These are phyloP conservation scores for Huiozyma naganishii DNA, from an alignment of 805 yeast genomes.

Conservation along the genomic window DNA sequence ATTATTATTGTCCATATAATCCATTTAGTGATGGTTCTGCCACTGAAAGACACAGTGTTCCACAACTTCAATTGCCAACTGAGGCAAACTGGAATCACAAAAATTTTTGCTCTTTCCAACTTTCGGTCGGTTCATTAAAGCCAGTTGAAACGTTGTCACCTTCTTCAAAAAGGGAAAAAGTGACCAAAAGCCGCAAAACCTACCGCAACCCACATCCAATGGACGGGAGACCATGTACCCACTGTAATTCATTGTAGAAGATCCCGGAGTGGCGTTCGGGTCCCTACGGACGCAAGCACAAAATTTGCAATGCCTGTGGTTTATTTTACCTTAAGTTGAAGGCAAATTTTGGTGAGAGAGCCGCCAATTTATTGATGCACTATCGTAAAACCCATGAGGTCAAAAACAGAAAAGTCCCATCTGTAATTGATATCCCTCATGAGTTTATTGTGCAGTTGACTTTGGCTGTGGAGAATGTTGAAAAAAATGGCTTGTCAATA, in stretches of 20 bases:
- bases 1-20: too few species aligned
- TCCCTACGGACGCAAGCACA: neutral
- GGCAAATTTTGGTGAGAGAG: neutral
- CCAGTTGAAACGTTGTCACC: too few species aligned
- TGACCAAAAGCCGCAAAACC: too few species aligned
- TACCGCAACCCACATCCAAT: neutral
- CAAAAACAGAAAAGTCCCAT: neutral
- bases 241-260: neutral
- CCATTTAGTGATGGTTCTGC: too few species aligned
- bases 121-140: too few species aligned
- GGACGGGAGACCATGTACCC: neutral
- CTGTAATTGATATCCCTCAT: neutral
- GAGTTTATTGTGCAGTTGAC: neutral
- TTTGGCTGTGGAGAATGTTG: too few species aligned
- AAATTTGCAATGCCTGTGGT: neutral
- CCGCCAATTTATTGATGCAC: neutral
- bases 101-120: too few species aligned
- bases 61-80: too few species aligned
- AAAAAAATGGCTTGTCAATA: too few species aligned
- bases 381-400: neutral
- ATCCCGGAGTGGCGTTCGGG: neutral
- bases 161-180: too few species aligned
- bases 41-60: too few species aligned
- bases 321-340: neutral
- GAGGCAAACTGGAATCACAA: too few species aligned